Evolutionary conservation across 306 rosid species (phyloP), one percentile per base, ranked within the genome.

Genomic region (Senna tora): DNA sequence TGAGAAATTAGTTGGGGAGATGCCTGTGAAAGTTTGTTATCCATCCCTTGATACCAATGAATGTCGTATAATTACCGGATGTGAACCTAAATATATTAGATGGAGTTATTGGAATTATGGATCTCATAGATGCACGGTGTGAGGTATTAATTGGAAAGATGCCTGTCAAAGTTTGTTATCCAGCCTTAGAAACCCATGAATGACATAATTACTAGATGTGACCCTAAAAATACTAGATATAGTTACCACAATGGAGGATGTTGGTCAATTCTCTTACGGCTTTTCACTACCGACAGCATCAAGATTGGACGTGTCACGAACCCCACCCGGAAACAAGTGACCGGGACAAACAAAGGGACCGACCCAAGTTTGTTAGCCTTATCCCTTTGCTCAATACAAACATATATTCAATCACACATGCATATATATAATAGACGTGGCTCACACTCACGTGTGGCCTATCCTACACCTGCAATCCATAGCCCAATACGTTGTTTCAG

Each of bases 31-130:
- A 83, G 92, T 89, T 57, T 92, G 96, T 77, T 92, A 92, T 82
- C 98, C 98, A 53, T 92, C 98, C 39, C 52, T 89, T 28, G 96
- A 92, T 71, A 82, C 75, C 72, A 89, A 83, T 59, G 98, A 92
- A 56, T 88, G 96, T 96, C 73, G 72, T 67, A 78, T 87, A 50
- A 67, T 86, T 45, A 92, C 94, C 33, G 96, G 96, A 33, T 86
- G 87, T 43, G 97, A 89, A 81, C 96, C 96, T 0, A 92, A 92
- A 77, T 89, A 92, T 82, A 87, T 90, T 2, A n/a, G n/a, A n/a
- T n/a, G n/a, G n/a, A n/a, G n/a, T n/a, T n/a, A n/a, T n/a, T 34
- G 96, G 96, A 38, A 92, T 92, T 59, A 92, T 92, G 97, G 97
- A 92, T 71, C 94, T 92, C 61, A 92, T 92, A 7, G 97, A 92